These are phyloP conservation scores for Takakia lepidozioides DNA, from an alignment of 225 moss, liverwort and hornwort species.

Conservation along the genomic window DNA sequence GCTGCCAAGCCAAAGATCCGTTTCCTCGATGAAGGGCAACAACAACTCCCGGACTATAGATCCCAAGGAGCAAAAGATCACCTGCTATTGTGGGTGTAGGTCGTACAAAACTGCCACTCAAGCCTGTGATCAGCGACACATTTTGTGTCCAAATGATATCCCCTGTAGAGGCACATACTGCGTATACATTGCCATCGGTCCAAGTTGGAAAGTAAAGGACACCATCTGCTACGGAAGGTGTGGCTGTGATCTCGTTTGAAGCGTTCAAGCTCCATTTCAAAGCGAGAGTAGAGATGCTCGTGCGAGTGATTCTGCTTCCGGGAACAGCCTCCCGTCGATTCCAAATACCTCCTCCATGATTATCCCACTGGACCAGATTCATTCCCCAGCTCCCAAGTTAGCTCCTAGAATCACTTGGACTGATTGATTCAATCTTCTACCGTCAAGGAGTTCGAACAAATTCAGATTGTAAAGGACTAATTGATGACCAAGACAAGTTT, in stretches of 20 bases:
- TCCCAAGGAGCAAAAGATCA: slow-evolving; percentile 9
- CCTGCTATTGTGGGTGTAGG: slow-evolving; percentile 6
- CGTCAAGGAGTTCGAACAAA: no score
- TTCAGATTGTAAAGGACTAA: no score
- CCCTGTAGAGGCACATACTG: slow-evolving; percentile 8
- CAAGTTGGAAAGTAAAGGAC: slow-evolving; percentile 16
- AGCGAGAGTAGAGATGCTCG: slow-evolving; percentile 1
- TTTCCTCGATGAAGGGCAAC: slow-evolving; percentile 5
- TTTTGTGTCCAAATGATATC: slow-evolving; percentile 7
- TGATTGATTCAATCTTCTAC: no score
- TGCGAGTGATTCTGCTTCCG: slow-evolving; percentile 8
- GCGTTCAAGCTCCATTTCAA: slow-evolving; percentile 11
- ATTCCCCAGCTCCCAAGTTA: no score
- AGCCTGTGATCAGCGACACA: slow-evolving; percentile 1
- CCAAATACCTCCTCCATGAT: slow-evolving; percentile 15
- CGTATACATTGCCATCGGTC: slow-evolving; percentile 13
- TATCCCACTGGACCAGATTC: no score
- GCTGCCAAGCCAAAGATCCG: slow-evolving; percentile 6
- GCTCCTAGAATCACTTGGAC: no score
- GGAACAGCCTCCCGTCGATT: slow-evolving; percentile 10
- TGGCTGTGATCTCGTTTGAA: slow-evolving; percentile 12
- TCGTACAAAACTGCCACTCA: slow-evolving; percentile 1
- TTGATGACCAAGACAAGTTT: no score
- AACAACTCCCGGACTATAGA: slow-evolving; percentile 9
- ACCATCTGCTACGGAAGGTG: slow-evolving; percentile 18